Base-by-base conservation (phyloP, 345 rosid genomes). In the Acer negundo region DNA sequence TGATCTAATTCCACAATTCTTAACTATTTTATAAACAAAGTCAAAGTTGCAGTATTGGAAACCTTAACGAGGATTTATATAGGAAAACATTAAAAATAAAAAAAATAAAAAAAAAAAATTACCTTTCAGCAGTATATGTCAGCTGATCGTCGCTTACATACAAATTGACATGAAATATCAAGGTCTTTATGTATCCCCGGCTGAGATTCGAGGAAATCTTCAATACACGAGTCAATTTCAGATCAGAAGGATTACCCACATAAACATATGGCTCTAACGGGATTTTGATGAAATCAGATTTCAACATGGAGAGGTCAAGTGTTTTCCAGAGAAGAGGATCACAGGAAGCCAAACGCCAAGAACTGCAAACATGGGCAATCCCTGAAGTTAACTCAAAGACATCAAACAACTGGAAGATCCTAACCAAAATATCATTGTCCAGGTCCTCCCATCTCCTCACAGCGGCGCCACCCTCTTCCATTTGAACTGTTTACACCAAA, bases 271-370 rank as follows among this genome's bases (percentile, higher is more conserved):
- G 98, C 78, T 86, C 89, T 23, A 81, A 72, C 0, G 93, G 97
- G 79, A 86, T 89, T 81, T 83, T 90, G 84, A 95, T 93, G 87
- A 83, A 93, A 78, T 89, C 83, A 19, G 98, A 93, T 79, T 69
- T 85, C 86, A 90, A 67, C 79, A 75, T 80, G 0, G 98, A 93
- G 53, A 95, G 80, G 82, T 95, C 97, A 51, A 95, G 95, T 0
- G 90, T 92, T 78, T 84, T 92, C 98, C 99, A 93, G 0, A 92
- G 84, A 55, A 90, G 69, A n/a, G 98, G 98, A 87, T 95, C 97
- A 16, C 96, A 83, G 74, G 91, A 89, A 74, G 98, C 99, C 31
- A 67, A 46, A 62, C 93, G 87, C 98, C 99, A 95, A 19, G 87
- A 80, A 9, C 94, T 84, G 84, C 99, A 92, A 66, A 95, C 97